Base-by-base conservation (phyloP, 345 rosid genomes). In the Eucalyptus tenuipes region DNA sequence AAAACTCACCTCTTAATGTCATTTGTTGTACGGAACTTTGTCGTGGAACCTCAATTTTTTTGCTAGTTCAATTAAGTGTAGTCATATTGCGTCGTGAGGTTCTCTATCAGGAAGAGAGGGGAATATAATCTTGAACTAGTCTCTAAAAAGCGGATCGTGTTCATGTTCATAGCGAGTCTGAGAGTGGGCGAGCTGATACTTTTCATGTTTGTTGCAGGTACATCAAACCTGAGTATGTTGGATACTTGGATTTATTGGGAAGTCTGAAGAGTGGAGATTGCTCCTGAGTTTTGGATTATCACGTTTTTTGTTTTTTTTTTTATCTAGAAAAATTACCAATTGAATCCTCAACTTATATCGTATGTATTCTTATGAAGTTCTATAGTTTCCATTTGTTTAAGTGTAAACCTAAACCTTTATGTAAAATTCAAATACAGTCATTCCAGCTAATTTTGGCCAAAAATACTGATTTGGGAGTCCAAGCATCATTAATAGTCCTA, bases 231-330 rank as follows among this genome's bases (percentile, higher is more conserved):
- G 98, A 95, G 90, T 90, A 89, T 91, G 86, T 59, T 27, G 94
- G 98, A 89, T 96, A 96, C 93, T 93, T 96, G 90, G 96, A 96
- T 89, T 93, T 97, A 13, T 93, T 95, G 68, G 90, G 80, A 88
- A 90, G 94, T 88, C 64, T 97, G 92, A 94, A 91, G 89, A 94
- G 92, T 13, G 95, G 95, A 85, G 94, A 93, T 90, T 86, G 87
- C 87, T 86, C 66, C 15, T 86, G 66, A 86, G 47, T 75, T 37
- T 40, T 44, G 45, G 81, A 71, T 37, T 2, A 18, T 71, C 45
- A 37, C 45, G 40, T 18, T 6, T 18, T 37, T 33, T 10, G 33
- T 71, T 33, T 68, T 33, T 33, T 52, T 52, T 52, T 3, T 1
- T 12, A 7, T 52, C 44, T 10, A 13, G 29, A 25, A 55, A 24